phyloP scores from a whole-genome alignment of 139 green algal species.

The Chlamydomonas eustigma region DNA sequence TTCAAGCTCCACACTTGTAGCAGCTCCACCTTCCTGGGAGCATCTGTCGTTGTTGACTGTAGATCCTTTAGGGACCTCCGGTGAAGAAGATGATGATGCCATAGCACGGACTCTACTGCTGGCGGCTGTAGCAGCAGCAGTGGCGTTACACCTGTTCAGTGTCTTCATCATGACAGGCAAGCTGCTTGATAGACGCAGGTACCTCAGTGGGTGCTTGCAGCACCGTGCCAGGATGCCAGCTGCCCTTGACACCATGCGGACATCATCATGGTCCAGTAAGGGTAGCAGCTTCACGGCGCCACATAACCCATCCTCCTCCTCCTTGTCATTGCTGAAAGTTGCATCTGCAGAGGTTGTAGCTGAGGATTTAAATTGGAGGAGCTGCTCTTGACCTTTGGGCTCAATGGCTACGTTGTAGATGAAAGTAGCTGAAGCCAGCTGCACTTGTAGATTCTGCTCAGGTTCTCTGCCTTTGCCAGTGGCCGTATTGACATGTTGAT shows the following conservation, averaged over 20 bases:
- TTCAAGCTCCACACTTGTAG: neutral
- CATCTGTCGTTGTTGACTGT: too few species aligned
- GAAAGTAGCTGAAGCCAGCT: constrained; percentile 18
- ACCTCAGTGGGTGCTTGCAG: constrained; percentile 10
- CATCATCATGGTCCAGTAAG: constrained; percentile 3
- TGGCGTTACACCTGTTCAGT: neutral
- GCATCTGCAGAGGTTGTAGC: neutral
- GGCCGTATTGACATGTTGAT: too few species aligned
- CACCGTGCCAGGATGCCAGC: constrained; percentile 6
- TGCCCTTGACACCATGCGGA: neutral
- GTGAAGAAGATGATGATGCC: neutral
- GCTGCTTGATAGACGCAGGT: neutral
- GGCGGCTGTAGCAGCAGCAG: neutral
- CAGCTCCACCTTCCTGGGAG: constrained; percentile 7
- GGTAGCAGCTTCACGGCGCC: neutral
- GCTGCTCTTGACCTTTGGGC: constrained; percentile 19
- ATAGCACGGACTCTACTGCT: too few species aligned
- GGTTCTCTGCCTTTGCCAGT: neutral
- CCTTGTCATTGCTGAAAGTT: neutral
- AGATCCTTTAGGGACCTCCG: too few species aligned
- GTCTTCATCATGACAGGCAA: neutral
- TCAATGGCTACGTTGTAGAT: constrained; percentile 45
- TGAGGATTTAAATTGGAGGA: neutral
- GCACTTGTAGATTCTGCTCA: neutral
- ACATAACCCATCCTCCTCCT: too few species aligned